Evolutionary conservation across 805 yeast genomes (phyloP).

Genomic region (Nakazawaea holstii): DNA sequence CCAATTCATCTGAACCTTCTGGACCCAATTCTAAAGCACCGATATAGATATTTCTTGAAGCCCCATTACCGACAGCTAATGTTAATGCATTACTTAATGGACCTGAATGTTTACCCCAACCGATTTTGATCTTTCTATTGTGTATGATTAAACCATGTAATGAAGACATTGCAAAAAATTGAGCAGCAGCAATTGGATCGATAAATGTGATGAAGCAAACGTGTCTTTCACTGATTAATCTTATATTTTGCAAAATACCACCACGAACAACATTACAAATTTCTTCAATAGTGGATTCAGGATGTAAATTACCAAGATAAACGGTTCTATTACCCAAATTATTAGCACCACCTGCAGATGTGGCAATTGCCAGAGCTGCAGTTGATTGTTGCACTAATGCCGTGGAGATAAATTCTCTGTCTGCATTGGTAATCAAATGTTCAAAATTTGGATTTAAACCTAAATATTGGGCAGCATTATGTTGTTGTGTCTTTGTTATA

Average conservation of each 20-base stretch:
- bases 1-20: slow-evolving; percentile 9
- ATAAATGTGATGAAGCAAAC: slow-evolving; percentile 93
- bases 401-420: slow-evolving; percentile 57
- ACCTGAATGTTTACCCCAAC: slow-evolving; percentile 98
- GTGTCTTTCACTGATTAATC: slow-evolving; percentile 78
- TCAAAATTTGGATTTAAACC: slow-evolving; percentile 90
- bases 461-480: slow-evolving; percentile 91
- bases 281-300: slow-evolving; percentile 84
- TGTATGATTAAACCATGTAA: slow-evolving; percentile 85
- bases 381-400: slow-evolving; percentile 90
- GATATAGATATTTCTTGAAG: slow-evolving; percentile 86
- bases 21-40: slow-evolving; percentile 42
- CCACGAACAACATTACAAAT: slow-evolving; percentile 96
- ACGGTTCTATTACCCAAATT: slow-evolving; percentile 93
- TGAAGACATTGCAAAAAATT: slow-evolving; percentile 91
- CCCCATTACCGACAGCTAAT: slow-evolving; percentile 89
- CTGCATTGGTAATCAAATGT: slow-evolving; percentile 56
- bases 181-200: slow-evolving; percentile 97
- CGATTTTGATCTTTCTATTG: slow-evolving; percentile 81
- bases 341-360: slow-evolving; percentile 88
- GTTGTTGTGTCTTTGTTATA: slow-evolving; percentile 92
- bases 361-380: slow-evolving; percentile 96
- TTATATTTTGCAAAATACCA: slow-evolving; percentile 80
- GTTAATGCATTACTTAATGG: slow-evolving; percentile 83
- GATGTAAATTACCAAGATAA: slow-evolving; percentile 85